phyloP scores from a whole-genome alignment of 768 basidiomycete species.

The Epithele typhae region DNA sequence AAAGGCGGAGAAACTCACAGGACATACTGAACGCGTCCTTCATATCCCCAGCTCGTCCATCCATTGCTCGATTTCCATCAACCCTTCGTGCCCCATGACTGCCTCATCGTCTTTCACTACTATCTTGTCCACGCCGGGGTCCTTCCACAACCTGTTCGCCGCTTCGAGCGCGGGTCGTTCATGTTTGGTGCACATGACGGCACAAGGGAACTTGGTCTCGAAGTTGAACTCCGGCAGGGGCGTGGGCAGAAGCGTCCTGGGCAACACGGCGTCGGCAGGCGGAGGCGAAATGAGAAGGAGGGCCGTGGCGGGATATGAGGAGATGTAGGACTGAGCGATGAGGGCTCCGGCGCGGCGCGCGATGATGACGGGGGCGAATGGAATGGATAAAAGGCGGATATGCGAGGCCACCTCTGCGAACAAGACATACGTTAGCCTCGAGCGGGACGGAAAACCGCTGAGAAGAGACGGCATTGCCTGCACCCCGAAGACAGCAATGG shows the following conservation, averaged over 20 bases:
- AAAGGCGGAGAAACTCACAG: neutral
- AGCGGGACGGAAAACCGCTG: too few species aligned
- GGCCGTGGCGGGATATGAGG: conserved; percentile 58
- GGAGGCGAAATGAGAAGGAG: conserved; percentile 61
- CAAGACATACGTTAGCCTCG: too few species aligned
- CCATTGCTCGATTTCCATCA: conserved; percentile 46
- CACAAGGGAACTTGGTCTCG: conserved; percentile 60
- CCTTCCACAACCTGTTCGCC: conserved; percentile 38
- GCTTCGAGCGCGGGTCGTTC: conserved; percentile 32
- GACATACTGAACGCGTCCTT: conserved; percentile 1
- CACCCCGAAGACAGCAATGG: too few species aligned
- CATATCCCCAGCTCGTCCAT: conserved; percentile 52
- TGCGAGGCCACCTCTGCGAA: conserved; percentile 42
- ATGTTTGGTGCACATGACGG: conserved; percentile 36
- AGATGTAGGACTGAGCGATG: conserved; percentile 65
- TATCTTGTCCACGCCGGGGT: conserved; percentile 22
- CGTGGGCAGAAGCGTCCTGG: conserved; percentile 31
- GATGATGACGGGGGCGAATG: conserved; percentile 57
- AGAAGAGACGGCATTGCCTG: too few species aligned
- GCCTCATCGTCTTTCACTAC: conserved; percentile 8
- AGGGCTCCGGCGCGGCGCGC: conserved; percentile 46
- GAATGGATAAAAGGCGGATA: conserved; percentile 38
- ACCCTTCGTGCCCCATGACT: conserved; percentile 34
- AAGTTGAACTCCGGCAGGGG: conserved; percentile 50
- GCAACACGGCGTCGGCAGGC: conserved; percentile 30